Percentiles rank a stretch among this genome's conserved stretches.
Evolutionary conservation across 139 green algal species (phyloP).

Genomic region (Protoeuglena noctilucae): DNA sequence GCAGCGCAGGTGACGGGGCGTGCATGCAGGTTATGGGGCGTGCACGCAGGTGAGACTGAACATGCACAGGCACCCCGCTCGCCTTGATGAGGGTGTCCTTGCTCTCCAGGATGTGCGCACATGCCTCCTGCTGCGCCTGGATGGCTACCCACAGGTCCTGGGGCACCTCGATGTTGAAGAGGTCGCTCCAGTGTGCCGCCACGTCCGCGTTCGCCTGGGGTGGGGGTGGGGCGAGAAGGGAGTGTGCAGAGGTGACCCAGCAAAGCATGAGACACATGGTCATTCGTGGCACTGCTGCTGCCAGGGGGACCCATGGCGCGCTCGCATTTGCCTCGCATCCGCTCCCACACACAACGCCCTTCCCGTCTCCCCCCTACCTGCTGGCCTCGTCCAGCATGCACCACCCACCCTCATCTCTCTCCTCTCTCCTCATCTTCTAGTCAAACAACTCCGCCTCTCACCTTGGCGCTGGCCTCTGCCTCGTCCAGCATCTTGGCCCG

Average conservation of each 20-base stretch:
- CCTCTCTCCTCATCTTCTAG: too few relatives aligned
- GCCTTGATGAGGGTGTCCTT: conserved; percentile 49
- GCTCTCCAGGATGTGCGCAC: conserved; percentile 36
- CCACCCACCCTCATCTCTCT: too few relatives aligned
- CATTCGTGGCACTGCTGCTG: too few relatives aligned
- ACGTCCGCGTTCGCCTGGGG: conserved; percentile 7
- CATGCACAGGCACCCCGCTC: neutral
- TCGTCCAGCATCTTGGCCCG: conserved; percentile 8
- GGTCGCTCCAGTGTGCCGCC: conserved; percentile 10
- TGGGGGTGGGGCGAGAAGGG: too few relatives aligned
- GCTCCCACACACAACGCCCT: too few relatives aligned
- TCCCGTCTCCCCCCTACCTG: too few relatives aligned
- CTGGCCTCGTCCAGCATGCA: too few relatives aligned
- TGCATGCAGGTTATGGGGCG: neutral
- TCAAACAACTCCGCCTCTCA: too few relatives aligned
- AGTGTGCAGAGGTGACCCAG: too few relatives aligned
- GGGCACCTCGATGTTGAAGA: conserved; percentile 11
- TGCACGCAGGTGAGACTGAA: neutral
- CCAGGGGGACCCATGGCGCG: too few relatives aligned
- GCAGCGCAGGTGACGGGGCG: neutral
- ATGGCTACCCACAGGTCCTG: conserved; percentile 53
- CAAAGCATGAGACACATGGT: too few relatives aligned
- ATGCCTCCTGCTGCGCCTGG: conserved; percentile 36
- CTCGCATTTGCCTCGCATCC: too few relatives aligned
- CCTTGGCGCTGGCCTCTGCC: conserved; percentile 12